Base-by-base conservation (phyloP, 2,329 filamentous ascomycete species). In the Alternaria solani region DNA sequence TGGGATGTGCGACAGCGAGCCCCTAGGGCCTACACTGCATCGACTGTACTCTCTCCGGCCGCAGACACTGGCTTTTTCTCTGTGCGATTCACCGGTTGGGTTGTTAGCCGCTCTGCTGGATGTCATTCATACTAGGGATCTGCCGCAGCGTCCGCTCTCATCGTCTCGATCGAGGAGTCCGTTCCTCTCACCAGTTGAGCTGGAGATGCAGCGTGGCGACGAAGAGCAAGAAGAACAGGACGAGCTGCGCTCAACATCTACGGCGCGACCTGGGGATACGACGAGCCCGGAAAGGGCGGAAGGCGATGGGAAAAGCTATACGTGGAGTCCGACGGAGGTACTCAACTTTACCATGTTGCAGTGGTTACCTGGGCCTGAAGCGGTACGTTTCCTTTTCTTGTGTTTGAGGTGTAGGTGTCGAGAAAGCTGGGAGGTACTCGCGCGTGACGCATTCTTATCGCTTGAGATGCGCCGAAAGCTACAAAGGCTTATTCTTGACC, bases 311-410 rank as follows among this genome's bases (percentile, higher is more conserved):
- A 51, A 18, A 26, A 39, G 51, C 5, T 59, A 59, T 18, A 55
- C 55, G 5, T 62, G 59, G 59, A 59, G 44, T 23, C 73, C 75
- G 5, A 78, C 76, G 2, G 86, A 90, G 55, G 80, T 91, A 25
- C 81, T 91, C 59, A 87, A 86, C 25, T 73, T 69, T 63, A 70
- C 68, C 1, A 74, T 74, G 71, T 77, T 90, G 28, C 85, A 87
- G 23, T 91, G 89, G 89, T 75, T 91, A 1, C 88, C 89, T 0
- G 89, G 88, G 0, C 88, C 88, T 0, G 88, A 91, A 68, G 62
- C 62, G 53, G 63, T 65, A 59, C 42, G 61, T 60, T 23, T 18
- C 20, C 34, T 49, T 26, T 32, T 42, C 32, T 20, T n/a, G 20
- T 49, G 20, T 26, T 3, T 49, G 46, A 36, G 20, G 16, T 20